These are phyloP conservation scores for Mycena capillaripes DNA, from an alignment of 768 basidiomycete genomes.

Conservation along the genomic window DNA sequence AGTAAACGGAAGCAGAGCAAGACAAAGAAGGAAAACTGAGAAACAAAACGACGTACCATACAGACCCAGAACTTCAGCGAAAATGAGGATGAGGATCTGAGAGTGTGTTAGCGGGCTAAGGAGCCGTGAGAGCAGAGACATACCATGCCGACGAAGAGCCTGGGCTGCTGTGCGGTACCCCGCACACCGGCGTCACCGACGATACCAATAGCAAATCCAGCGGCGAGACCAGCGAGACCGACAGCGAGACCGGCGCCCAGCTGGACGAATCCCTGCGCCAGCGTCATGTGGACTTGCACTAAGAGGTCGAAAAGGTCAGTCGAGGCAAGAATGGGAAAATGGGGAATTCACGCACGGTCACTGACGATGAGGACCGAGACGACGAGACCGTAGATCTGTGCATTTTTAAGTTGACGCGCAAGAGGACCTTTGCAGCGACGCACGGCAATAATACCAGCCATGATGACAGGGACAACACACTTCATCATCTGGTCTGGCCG, in stretches of 20 bases:
- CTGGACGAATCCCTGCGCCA: conserved; percentile 94
- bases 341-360: conserved; percentile 74
- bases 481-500: conserved; percentile 98
- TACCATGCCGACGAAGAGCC: conserved; percentile 95
- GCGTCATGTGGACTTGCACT: conserved; percentile 87
- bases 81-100: conserved; percentile 98
- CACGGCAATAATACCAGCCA: conserved; percentile 99
- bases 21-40: neutral
- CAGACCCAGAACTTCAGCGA: conserved; percentile 93
- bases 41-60: conserved; percentile 68
- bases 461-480: conserved; percentile 97
- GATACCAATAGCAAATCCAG: conserved; percentile 98
- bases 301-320: neutral
- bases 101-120: neutral
- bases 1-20: neutral
- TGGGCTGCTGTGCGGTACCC: conserved; percentile 96
- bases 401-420: neutral
- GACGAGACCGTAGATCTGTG: conserved; percentile 95
- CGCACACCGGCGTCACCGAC: conserved; percentile 99
- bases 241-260: conserved; percentile 95
- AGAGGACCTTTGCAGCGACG: conserved; percentile 48
- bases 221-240: conserved; percentile 94
- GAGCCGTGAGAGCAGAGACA: conserved; percentile 38
- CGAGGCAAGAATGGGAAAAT: neutral
- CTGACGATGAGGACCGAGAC: conserved; percentile 97